These are phyloP conservation scores for Rhizoctonia solani DNA, from an alignment of 1,284 basidiomycete genomes.

Conservation along the genomic window DNA sequence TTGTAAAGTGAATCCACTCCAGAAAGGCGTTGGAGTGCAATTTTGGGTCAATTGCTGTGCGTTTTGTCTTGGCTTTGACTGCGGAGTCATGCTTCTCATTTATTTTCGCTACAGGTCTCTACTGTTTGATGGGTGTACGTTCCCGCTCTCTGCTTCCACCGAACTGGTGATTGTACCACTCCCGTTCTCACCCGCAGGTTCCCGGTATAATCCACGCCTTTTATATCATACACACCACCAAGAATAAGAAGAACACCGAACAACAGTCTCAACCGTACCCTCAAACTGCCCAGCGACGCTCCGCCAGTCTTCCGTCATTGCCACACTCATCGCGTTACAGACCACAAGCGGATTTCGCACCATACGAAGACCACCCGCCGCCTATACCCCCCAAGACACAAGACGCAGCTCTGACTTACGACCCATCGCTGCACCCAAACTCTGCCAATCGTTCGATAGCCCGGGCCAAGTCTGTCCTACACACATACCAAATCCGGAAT, in stretches of 20 bases:
- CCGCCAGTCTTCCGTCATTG: conserved; percentile 8
- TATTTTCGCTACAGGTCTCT: conserved; percentile 18
- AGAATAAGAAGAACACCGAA: neutral
- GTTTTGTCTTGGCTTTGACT: neutral
- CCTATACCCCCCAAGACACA: conserved; percentile 1
- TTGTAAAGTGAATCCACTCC: neutral
- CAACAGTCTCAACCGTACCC: neutral
- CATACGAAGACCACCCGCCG: conserved; percentile 30
- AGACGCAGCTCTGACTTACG: conserved; percentile 17
- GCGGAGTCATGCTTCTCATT: neutral
- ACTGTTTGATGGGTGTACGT: conserved; percentile 28
- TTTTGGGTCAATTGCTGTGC: conserved; percentile 35
- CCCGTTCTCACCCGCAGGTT: neutral
- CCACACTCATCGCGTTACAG: conserved; percentile 8
- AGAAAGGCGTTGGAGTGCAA: conserved; percentile 32
- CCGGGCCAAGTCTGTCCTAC: conserved; percentile 24
- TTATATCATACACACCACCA: conserved; percentile 30
- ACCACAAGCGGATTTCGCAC: neutral
- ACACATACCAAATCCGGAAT: conserved; percentile 30
- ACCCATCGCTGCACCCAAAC: conserved; percentile 12
- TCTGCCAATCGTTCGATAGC: neutral
- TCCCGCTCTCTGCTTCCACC: neutral
- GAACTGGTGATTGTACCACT: neutral
- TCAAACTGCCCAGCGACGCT: neutral
- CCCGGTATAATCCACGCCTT: conserved; percentile 25